These are phyloP conservation scores for Aspergillus baeticus DNA, from an alignment of 495 filamentous ascomycete genomes.

Conservation along the genomic window DNA sequence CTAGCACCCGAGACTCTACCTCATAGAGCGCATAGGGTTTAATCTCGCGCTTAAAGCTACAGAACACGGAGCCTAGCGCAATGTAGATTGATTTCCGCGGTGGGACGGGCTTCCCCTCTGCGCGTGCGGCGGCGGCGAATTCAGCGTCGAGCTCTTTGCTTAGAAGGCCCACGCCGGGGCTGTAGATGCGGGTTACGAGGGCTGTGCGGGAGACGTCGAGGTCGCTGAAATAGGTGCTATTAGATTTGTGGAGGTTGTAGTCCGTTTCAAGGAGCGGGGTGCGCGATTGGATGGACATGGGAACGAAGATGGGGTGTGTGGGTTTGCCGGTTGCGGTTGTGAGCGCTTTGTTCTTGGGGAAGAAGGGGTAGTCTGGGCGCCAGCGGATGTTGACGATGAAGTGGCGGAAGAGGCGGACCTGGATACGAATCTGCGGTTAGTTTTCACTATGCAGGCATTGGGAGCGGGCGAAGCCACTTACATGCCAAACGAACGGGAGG, in stretches of 20 bases:
- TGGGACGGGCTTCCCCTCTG: slow-evolving; percentile 39
- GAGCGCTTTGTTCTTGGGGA: slow-evolving; percentile 31
- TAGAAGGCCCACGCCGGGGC: slow-evolving; percentile 52
- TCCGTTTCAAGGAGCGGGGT: slow-evolving; percentile 58
- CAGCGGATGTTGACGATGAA: slow-evolving; percentile 51
- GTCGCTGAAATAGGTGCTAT: slow-evolving; percentile 74
- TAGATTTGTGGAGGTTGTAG: slow-evolving; percentile 72
- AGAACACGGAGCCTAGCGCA: slow-evolving; percentile 62
- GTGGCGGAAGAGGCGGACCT: slow-evolving; percentile 39
- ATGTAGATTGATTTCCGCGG: slow-evolving; percentile 48
- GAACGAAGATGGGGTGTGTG: slow-evolving; percentile 54
- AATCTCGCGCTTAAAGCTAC: slow-evolving; percentile 67
- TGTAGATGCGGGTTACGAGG: slow-evolving; percentile 57
- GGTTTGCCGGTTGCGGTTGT: slow-evolving; percentile 32
- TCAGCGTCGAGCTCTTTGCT: slow-evolving; percentile 47
- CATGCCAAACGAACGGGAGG: slow-evolving; percentile 63
- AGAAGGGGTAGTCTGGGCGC: slow-evolving; percentile 36
- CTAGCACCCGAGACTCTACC: slow-evolving; percentile 63
- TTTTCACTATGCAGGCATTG: background rate
- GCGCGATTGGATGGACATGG: slow-evolving; percentile 52
- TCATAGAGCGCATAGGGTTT: slow-evolving; percentile 64
- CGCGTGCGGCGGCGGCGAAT: slow-evolving; percentile 30
- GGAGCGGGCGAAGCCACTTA: slow-evolving; percentile 33
- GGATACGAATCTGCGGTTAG: slow-evolving; percentile 17
- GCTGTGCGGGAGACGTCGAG: slow-evolving; percentile 68